phyloP scores from a whole-genome alignment of 352 stramenopile genomes.

The Pythium aquatile region DNA sequence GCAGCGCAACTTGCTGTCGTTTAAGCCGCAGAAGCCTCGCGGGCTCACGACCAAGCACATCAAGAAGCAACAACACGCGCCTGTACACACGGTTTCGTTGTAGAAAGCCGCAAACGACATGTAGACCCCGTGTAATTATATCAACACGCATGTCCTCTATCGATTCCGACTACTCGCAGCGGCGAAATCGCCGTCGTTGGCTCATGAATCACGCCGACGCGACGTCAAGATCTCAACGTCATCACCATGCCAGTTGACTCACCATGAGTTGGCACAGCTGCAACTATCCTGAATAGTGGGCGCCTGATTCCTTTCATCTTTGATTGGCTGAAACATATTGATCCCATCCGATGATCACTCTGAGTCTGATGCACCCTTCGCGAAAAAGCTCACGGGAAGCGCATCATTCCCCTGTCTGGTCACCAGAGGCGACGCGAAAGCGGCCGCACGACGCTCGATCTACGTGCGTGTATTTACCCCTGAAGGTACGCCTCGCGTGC shows the following conservation, averaged over 20 bases:
- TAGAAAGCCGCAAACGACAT: background rate
- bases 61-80: conserved; percentile 13
- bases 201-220: background rate
- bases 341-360: background rate
- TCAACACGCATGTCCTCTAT: background rate
- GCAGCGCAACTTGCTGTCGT: conserved; percentile 21
- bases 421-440: background rate
- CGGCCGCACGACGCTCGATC: background rate
- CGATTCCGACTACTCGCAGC: background rate
- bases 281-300: conserved; percentile 15
- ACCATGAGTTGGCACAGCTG: conserved; percentile 19
- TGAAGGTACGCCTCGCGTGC: background rate
- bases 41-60: conserved; percentile 17
- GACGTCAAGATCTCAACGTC: background rate
- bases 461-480: background rate
- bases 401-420: conserved; percentile 22
- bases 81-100: conserved; percentile 2
- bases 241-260: conserved; percentile 4
- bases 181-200: background rate
- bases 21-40: conserved; percentile 25
- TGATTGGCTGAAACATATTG: conserved; percentile 9
- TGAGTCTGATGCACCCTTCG: conserved; percentile 23
- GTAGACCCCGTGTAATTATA: background rate
- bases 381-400: conserved; percentile 16
- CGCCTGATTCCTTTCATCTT: conserved; percentile 9